phyloP scores from a whole-genome alignment of 352 stramenopile species.

The Phytopythium helicoides region DNA sequence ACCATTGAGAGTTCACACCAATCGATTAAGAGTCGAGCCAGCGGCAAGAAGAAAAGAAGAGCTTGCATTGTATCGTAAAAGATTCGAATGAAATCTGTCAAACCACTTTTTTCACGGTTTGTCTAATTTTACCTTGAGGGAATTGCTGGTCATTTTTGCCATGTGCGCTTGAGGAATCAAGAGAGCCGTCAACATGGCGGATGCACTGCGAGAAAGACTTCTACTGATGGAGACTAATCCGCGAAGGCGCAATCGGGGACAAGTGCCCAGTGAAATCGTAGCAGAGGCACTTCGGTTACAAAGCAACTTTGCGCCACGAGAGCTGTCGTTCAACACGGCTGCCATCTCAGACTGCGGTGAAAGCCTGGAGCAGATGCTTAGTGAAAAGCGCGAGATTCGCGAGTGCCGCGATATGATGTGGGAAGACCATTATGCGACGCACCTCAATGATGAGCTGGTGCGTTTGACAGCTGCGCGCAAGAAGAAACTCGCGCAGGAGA shows the following conservation, averaged over 20 bases:
- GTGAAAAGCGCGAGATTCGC: slow-evolving; percentile 45
- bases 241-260: slow-evolving; percentile 39
- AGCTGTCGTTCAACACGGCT: slow-evolving; percentile 32
- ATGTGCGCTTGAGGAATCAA: too few relatives aligned
- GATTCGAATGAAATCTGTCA: too few relatives aligned
- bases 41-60: too few relatives aligned
- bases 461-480: slow-evolving; percentile 14
- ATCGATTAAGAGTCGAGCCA: too few relatives aligned
- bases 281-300: slow-evolving; percentile 39
- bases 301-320: slow-evolving; percentile 32
- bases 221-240: slow-evolving; percentile 38
- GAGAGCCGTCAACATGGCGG: too few relatives aligned
- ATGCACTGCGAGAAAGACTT: slow-evolving; percentile 37
- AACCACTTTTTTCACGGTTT: too few relatives aligned
- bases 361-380: slow-evolving; percentile 35
- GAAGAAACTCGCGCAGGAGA: slow-evolving; percentile 56
- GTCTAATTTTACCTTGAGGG: too few relatives aligned
- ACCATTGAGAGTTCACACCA: too few relatives aligned
- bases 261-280: slow-evolving; percentile 43
- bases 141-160: too few relatives aligned
- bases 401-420: slow-evolving; percentile 64
- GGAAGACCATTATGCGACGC: slow-evolving; percentile 50
- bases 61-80: too few relatives aligned
- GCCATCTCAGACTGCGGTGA: slow-evolving; percentile 53
- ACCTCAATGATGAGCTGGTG: slow-evolving; percentile 20